Evolutionary conservation across 805 yeast species (phyloP).

Genomic region (Metschnikowia borealis): DNA sequence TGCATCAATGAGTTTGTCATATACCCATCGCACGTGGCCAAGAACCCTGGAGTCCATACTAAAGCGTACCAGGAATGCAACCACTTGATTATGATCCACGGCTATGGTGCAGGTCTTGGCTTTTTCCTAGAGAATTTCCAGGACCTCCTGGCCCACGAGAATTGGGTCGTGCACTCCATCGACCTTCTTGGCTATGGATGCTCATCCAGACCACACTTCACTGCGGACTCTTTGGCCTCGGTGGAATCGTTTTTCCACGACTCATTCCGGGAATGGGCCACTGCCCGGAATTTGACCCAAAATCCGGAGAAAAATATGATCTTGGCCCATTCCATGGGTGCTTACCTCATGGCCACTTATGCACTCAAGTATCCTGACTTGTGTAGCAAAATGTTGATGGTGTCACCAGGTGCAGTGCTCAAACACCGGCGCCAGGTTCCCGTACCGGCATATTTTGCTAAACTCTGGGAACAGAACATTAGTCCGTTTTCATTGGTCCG

Average conservation of each 20-base stretch:
- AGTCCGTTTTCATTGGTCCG: slow-evolving; percentile 85
- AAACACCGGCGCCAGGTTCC: slow-evolving; percentile 39
- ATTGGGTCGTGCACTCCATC: slow-evolving; percentile 78
- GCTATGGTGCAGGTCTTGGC: slow-evolving; percentile 45
- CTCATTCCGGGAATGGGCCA: slow-evolving; percentile 63
- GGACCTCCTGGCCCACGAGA: slow-evolving; percentile 24
- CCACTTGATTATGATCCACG: slow-evolving; percentile 43
- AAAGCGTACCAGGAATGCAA: slow-evolving; percentile 18
- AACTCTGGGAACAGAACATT: slow-evolving; percentile 80
- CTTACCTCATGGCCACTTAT: slow-evolving; percentile 69
- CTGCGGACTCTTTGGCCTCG: slow-evolving; percentile 33
- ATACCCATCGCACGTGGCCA: slow-evolving; percentile 16
- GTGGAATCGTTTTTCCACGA: slow-evolving; percentile 65
- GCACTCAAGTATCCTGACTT: slow-evolving; percentile 55
- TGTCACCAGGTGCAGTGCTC: slow-evolving; percentile 86
- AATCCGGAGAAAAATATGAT: slow-evolving; percentile 44
- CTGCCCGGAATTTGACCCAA: slow-evolving; percentile 36
- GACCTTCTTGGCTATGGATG: slow-evolving; percentile 91
- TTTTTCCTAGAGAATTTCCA: slow-evolving; percentile 39
- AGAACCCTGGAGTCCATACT: slow-evolving; percentile 10
- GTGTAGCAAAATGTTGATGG: slow-evolving; percentile 66
- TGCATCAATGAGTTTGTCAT: slow-evolving; percentile 41
- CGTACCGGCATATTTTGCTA: slow-evolving; percentile 74
- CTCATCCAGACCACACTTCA: slow-evolving; percentile 73
- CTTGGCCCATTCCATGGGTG: slow-evolving; percentile 92